phyloP scores from a whole-genome alignment of 352 stramenopile species.

The Detonula confervacea region DNA sequence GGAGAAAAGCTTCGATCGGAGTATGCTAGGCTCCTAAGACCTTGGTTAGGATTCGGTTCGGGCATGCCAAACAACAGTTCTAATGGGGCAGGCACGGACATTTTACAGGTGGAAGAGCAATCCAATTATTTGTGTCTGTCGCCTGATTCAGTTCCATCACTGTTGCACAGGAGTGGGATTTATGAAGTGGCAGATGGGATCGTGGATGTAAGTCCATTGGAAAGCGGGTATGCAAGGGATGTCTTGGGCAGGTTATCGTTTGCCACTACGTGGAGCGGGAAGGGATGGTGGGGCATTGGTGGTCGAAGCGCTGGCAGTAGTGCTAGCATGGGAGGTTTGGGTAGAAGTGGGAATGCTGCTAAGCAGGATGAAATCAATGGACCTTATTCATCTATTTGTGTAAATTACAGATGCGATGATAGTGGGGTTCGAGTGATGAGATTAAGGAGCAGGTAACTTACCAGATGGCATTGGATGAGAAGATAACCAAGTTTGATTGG shows the following conservation, averaged over 20 bases:
- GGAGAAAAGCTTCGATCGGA: constrained; percentile 33
- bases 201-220: constrained; percentile 73
- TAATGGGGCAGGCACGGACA: background rate
- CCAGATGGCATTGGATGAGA: no score
- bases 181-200: constrained; percentile 70
- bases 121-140: constrained; percentile 30
- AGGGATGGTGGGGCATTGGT: constrained; percentile 44
- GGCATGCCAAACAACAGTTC: background rate
- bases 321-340: background rate
- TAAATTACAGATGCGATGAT: constrained; percentile 55
- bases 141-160: constrained; percentile 13
- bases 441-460: constrained; percentile 36
- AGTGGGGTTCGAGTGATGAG: constrained; percentile 47
- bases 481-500: no score
- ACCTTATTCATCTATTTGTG: constrained; percentile 36
- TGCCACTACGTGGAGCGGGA: constrained; percentile 36
- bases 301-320: background rate
- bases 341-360: background rate
- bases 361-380: constrained; percentile 5
- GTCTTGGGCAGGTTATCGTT: constrained; percentile 66
- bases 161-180: constrained; percentile 51
- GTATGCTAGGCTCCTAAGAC: constrained; percentile 34
- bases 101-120: constrained; percentile 41
- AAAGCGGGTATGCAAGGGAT: constrained; percentile 73
- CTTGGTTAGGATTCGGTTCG: constrained; percentile 40